phyloP scores from a whole-genome alignment of 2,329 filamentous ascomycete species.

The Hypoxylon sp. region DNA sequence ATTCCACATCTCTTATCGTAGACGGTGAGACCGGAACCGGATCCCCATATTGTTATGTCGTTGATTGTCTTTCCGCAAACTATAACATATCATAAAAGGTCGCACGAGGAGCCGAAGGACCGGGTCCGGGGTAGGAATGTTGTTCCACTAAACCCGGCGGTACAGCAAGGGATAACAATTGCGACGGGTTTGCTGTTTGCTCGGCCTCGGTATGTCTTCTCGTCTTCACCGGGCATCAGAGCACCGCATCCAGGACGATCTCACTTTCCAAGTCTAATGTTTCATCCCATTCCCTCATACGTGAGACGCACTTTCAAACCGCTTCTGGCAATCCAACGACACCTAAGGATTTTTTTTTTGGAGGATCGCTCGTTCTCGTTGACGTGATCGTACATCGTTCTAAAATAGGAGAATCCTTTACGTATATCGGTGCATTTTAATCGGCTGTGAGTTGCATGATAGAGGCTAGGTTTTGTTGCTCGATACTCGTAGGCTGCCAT shows the following conservation, averaged over 20 bases:
- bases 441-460: neutral
- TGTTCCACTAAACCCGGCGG: neutral
- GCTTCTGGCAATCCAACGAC: neutral
- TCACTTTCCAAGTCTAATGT: conserved; percentile 6
- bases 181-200: conserved; percentile 8
- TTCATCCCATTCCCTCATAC: conserved; percentile 3
- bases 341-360: neutral
- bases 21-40: conserved; percentile 2
- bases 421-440: neutral
- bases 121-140: conserved; percentile 17
- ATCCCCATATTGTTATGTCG: conserved; percentile 7
- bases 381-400: conserved; percentile 1
- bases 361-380: neutral
- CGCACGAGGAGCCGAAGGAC: conserved; percentile 17
- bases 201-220: conserved; percentile 3
- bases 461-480: neutral
- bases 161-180: conserved; percentile 22
- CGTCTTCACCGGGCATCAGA: conserved; percentile 19
- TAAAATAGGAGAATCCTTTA: neutral
- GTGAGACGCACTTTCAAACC: neutral
- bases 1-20: neutral
- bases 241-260: conserved; percentile 18
- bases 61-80: conserved; percentile 4
- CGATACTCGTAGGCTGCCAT: neutral
- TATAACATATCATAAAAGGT: conserved; percentile 4